A percentile compares a stretch with the other conserved stretches of the same genome.
Evolutionary conservation across 148 eudicot species (phyloP).

Genomic region (Chenopodium suecicum): DNA sequence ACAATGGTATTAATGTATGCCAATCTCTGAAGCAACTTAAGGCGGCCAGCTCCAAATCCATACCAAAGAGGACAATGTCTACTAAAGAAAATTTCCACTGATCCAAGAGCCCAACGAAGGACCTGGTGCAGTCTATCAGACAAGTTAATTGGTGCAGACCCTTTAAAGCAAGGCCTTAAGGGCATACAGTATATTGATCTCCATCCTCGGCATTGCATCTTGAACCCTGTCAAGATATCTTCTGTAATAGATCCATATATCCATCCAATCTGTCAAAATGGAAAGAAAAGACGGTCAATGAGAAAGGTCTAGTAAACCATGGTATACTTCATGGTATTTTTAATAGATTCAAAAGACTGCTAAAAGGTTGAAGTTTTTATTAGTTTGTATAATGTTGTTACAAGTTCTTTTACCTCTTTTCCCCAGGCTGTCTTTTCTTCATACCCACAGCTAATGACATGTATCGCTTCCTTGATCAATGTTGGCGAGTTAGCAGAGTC

Average conservation of each 20-base stretch:
- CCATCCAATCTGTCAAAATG: constrained; percentile 84
- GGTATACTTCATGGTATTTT: neutral
- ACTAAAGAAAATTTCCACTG: constrained; percentile 91
- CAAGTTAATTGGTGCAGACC: constrained; percentile 97
- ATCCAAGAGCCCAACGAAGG: constrained; percentile 97
- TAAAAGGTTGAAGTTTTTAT: neutral
- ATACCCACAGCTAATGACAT: constrained; percentile 94
- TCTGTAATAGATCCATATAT: constrained; percentile 98
- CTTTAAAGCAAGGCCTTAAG: constrained; percentile 94
- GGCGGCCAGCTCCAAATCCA: constrained; percentile 93
- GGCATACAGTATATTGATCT: constrained; percentile 99
- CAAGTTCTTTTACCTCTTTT: constrained; percentile 59
- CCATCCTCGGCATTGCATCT: constrained; percentile 99
- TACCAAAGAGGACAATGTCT: constrained; percentile 99
- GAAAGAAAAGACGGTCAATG: neutral
- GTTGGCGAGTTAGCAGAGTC: constrained; percentile 81
- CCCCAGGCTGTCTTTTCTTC: constrained; percentile 99
- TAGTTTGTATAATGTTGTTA: neutral
- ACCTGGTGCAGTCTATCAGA: constrained; percentile 97
- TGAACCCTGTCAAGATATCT: constrained; percentile 93
- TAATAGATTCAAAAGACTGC: neutral
- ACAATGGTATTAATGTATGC: constrained; percentile 95
- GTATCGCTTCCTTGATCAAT: constrained; percentile 93
- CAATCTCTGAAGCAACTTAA: constrained; percentile 91
- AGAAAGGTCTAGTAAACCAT: neutral